These are phyloP conservation scores for Teratosphaeria viscida DNA, from an alignment of 2,329 filamentous ascomycete species.

Conservation along the genomic window DNA sequence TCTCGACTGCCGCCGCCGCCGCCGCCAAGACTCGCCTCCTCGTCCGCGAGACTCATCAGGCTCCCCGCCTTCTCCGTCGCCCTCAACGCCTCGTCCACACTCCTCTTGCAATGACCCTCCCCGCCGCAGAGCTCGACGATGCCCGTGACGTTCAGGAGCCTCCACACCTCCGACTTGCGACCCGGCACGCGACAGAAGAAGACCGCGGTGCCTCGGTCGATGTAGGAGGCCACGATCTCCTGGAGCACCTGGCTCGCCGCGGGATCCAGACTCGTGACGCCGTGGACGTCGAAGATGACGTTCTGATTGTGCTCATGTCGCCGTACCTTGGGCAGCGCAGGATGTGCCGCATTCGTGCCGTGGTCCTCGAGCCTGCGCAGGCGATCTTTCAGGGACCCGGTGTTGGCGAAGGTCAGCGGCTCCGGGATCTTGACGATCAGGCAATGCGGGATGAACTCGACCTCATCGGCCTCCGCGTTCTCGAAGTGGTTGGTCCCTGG, in stretches of 20 bases:
- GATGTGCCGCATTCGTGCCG: constrained; percentile 68
- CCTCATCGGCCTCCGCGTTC: constrained; percentile 56
- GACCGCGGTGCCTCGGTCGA: constrained; percentile 63
- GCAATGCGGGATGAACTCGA: constrained; percentile 86
- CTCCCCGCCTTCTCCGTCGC: neutral
- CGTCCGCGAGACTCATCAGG: neutral
- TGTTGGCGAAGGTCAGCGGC: constrained; percentile 93
- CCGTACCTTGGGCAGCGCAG: constrained; percentile 71
- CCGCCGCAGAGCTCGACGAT: constrained; percentile 80
- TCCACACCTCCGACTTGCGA: constrained; percentile 48
- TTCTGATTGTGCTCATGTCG: constrained; percentile 75
- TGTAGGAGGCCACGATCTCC: constrained; percentile 77
- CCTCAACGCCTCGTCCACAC: constrained; percentile 74
- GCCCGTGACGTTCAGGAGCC: constrained; percentile 63
- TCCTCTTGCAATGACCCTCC: constrained; percentile 63
- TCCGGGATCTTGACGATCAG: constrained; percentile 97
- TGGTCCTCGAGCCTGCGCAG: constrained; percentile 79
- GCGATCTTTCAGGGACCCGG: constrained; percentile 72
- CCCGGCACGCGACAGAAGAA: constrained; percentile 56
- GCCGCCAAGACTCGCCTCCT: neutral
- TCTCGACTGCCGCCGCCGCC: neutral
- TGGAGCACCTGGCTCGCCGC: constrained; percentile 83
- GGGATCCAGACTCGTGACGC: constrained; percentile 89
- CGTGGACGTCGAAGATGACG: constrained; percentile 93
- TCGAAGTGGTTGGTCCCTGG: constrained; percentile 71